A percentile compares a stretch with the other conserved stretches of the same genome.
phyloP scores from a whole-genome alignment of 2,329 filamentous ascomycete genomes.

The Penicillium sp. region DNA sequence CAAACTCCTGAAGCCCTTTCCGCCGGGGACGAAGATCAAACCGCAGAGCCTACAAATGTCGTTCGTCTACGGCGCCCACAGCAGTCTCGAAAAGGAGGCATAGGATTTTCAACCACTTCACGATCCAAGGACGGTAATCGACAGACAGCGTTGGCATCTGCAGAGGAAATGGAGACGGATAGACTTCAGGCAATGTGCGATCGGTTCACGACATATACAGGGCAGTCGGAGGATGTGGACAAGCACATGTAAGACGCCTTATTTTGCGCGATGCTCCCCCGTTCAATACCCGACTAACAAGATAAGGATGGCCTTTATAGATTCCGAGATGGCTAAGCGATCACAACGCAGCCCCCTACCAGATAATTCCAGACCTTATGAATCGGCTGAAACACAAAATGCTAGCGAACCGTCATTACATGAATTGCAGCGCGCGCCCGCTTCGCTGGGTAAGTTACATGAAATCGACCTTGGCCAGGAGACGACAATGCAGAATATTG shows the following conservation, averaged over 20 bases:
- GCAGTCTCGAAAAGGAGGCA: slow-evolving; percentile 43
- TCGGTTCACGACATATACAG: slow-evolving; percentile 60
- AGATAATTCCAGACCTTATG: slow-evolving; percentile 14
- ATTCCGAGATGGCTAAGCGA: slow-evolving; percentile 62
- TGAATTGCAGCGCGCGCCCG: slow-evolving; percentile 46
- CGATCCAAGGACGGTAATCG: slow-evolving; percentile 25
- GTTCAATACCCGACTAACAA: slow-evolving; percentile 51
- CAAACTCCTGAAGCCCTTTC: slow-evolving; percentile 12
- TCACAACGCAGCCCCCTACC: slow-evolving; percentile 26
- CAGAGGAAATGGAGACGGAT: slow-evolving; percentile 36
- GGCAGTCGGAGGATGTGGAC: slow-evolving; percentile 58
- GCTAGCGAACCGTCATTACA: slow-evolving; percentile 15
- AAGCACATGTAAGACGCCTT: slow-evolving; percentile 61
- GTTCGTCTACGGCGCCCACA: slow-evolving; percentile 41
- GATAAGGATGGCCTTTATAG: slow-evolving; percentile 67
- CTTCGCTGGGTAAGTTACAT: slow-evolving; percentile 56
- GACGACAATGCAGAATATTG: slow-evolving; percentile 44
- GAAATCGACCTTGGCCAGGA: slow-evolving; percentile 57
- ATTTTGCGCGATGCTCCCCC: slow-evolving; percentile 3
- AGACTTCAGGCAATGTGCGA: slow-evolving; percentile 44
- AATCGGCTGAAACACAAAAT: slow-evolving; percentile 8
- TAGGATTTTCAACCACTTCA: slow-evolving; percentile 45
- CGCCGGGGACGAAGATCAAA: slow-evolving; percentile 16
- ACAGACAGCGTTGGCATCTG: slow-evolving; percentile 25
- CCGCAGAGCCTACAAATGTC: slow-evolving; percentile 30